Base-by-base conservation (phyloP, 2,329 filamentous ascomycete genomes). In the Colletotrichum tofieldiae region DNA sequence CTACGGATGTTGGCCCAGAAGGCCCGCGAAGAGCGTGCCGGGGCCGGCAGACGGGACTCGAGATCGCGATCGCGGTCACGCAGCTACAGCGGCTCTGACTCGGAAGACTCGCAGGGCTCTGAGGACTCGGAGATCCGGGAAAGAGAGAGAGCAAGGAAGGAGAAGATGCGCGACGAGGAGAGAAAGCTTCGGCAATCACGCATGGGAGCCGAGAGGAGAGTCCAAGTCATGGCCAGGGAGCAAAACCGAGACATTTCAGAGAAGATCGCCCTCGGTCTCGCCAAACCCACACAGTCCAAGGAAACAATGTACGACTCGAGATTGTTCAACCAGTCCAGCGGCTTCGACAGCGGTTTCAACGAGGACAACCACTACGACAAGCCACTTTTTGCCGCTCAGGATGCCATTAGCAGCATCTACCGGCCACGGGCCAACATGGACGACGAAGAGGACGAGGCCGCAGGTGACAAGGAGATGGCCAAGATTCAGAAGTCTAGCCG, bases 291-390 rank as follows among this genome's bases (percentile, higher is more conserved):
- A 5, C 93, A 96, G 80, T 93, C 92, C 62, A 93, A 93, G 67
- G 96, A 99, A 82, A 92, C 93, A 32, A 98, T 98, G 96, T 99
- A 97, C 85, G 96, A 99, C 84, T 97, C 95, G 2, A 89, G 96
- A 51, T 84, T 99, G 39, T 99, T 99, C 84, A 98, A 98, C 83
- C 94, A 97, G 83, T 93, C 92, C 7, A 95, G 93, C 77, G 96
- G 96, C 0, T 97, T 99, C 80, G 93, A 95, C 76, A 90, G 92
- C 64, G 96, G 96, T 0, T 95, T 98, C 88, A 99, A 99, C 82
- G 96, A 99, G 82, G 96, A 99, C 81, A 96, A 99, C 79, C 91
- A 92, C 0, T 99, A 98, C 84, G 96, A 98, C 82, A 98, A 98
- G 84, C 96, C 96, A 26, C 86, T 99, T 9, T 99, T 99, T 81